These are phyloP conservation scores for Circinella minor DNA, from an alignment of 371 early-diverging fungal species.

Conservation along the genomic window DNA sequence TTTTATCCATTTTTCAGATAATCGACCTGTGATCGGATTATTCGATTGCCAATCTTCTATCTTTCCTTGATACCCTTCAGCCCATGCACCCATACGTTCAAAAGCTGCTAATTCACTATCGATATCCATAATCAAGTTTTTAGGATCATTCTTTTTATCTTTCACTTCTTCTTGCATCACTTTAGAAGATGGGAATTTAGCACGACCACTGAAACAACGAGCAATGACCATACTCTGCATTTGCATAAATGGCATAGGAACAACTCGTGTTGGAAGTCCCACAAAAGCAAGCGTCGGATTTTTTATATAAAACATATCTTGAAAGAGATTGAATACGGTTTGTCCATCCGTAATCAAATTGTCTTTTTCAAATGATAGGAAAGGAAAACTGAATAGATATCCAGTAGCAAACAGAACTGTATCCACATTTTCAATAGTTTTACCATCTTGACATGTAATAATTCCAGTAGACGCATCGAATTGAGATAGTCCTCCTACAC, in stretches of 20 bases:
- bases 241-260: constrained; percentile 61
- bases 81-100: constrained; percentile 41
- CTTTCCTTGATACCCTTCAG: constrained; percentile 29
- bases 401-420: constrained; percentile 65
- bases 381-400: constrained; percentile 63
- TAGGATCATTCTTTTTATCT: constrained; percentile 7
- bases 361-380: constrained; percentile 36
- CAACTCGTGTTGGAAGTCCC: constrained; percentile 58
- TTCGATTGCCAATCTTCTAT: constrained; percentile 24
- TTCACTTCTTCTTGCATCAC: constrained; percentile 1
- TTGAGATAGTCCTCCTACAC: constrained; percentile 18
- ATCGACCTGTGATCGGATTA: constrained; percentile 28
- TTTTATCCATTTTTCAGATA: constrained; percentile 34
- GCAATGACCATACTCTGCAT: constrained; percentile 54
- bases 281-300: constrained; percentile 64
- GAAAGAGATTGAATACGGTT: constrained; percentile 50
- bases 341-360: constrained; percentile 44
- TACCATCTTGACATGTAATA: constrained; percentile 42
- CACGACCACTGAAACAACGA: constrained; percentile 36
- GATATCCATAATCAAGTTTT: constrained; percentile 24
- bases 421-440: constrained; percentile 39
- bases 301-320: constrained; percentile 49
- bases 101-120: constrained; percentile 25
- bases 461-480: neutral
- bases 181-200: constrained; percentile 6